A percentile compares a stretch with the other conserved stretches of the same genome.
Evolutionary conservation across 495 filamentous ascomycete genomes (phyloP).

Genomic region (Penicillium paxilli): DNA sequence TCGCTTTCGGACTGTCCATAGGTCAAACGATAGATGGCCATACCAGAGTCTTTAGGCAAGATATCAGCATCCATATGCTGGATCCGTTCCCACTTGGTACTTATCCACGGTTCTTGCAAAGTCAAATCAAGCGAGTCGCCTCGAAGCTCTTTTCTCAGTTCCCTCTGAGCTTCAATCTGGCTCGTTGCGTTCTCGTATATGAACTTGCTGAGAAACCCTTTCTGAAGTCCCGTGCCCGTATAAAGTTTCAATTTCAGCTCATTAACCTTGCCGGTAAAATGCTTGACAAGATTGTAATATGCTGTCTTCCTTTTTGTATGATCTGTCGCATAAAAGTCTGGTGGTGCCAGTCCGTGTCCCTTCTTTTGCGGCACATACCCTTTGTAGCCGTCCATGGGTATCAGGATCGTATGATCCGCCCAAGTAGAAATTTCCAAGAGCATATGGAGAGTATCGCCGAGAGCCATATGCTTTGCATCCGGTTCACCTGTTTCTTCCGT

Average conservation of each 20-base stretch:
- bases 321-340: slow-evolving; percentile 1
- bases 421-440: slow-evolving; percentile 16
- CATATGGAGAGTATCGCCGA: slow-evolving; percentile 24
- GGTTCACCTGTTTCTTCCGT: neutral
- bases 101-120: slow-evolving; percentile 21
- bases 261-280: slow-evolving; percentile 7
- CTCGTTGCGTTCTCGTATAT: neutral
- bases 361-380: slow-evolving; percentile 9
- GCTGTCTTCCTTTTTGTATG: neutral
- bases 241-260: no score
- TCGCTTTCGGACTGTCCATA: slow-evolving; percentile 27
- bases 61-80: neutral
- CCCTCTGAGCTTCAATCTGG: slow-evolving; percentile 20
- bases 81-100: neutral
- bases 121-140: slow-evolving; percentile 15
- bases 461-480: slow-evolving; percentile 16
- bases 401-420: slow-evolving; percentile 25
- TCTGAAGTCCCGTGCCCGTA: no score
- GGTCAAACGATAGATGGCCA: slow-evolving; percentile 34
- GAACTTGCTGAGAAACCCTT: neutral
- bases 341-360: neutral
- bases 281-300: slow-evolving; percentile 13
- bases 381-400: slow-evolving; percentile 26
- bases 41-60: slow-evolving; percentile 6
- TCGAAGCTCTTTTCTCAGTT: slow-evolving; percentile 15